Conservation (phyloP, 2,329 filamentous ascomycete species). For the Talaromyces islandicus region DNA sequence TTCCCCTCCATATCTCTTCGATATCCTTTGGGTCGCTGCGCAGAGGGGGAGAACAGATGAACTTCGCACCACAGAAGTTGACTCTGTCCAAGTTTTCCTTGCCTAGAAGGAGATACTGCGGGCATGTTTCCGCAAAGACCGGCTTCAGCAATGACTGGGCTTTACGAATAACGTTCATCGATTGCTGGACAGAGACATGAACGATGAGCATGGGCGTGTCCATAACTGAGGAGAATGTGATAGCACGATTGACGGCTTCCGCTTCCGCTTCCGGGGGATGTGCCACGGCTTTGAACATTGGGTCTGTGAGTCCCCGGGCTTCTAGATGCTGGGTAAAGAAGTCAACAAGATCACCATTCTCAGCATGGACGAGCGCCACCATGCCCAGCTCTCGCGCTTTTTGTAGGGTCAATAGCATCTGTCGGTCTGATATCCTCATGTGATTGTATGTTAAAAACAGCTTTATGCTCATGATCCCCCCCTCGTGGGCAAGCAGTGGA, state of each 20-base stretch:
- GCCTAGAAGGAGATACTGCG: too few relatives aligned
- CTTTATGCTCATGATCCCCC: too few relatives aligned
- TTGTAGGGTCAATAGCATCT: too few relatives aligned
- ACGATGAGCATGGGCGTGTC: too few relatives aligned
- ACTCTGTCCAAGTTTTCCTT: slow-evolving; percentile 20
- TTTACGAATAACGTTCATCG: too few relatives aligned
- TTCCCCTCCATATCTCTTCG: background rate
- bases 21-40: background rate
- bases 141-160: too few relatives aligned
- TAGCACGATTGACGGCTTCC: slow-evolving; percentile 38
- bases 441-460: too few relatives aligned
- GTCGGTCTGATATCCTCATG: too few relatives aligned
- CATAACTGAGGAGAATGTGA: too few relatives aligned
- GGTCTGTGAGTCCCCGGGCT: slow-evolving; percentile 32
- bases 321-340: slow-evolving; percentile 39
- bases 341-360: slow-evolving; percentile 43
- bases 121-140: too few relatives aligned
- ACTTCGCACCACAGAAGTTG: background rate
- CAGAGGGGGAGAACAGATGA: background rate
- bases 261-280: slow-evolving; percentile 43
- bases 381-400: slow-evolving; percentile 38
- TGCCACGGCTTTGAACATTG: slow-evolving; percentile 43
- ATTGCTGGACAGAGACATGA: too few relatives aligned
- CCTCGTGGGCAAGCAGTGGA: too few relatives aligned
- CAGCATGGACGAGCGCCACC: slow-evolving; percentile 47